Percentiles rank a stretch among this genome's conserved stretches.
Conservation (phyloP, 768 basidiomycete species). For the Melanogaster broomeanus region DNA sequence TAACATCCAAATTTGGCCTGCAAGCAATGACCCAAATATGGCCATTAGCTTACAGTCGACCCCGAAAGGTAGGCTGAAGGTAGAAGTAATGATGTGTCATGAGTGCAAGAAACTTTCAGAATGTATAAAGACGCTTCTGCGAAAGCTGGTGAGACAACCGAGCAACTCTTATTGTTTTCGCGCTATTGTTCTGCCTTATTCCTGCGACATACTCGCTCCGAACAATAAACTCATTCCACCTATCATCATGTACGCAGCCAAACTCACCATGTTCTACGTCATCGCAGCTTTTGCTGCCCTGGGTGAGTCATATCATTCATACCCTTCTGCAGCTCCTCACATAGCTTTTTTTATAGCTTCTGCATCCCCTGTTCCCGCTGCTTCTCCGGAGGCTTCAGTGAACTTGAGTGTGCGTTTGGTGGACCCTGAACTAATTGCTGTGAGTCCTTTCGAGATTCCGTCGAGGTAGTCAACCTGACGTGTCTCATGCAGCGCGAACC, state of each 20-base stretch:
- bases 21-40: conserved; percentile 22
- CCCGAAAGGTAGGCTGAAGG: conserved; percentile 30
- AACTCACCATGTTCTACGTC: conserved; percentile 30
- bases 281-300: conserved; percentile 26
- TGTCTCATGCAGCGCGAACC: conserved; percentile 6
- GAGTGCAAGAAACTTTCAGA: background rate
- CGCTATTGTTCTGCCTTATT: conserved; percentile 2
- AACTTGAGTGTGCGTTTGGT: background rate
- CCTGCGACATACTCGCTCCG: background rate
- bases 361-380: conserved; percentile 28
- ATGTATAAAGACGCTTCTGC: conserved; percentile 26
- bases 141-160: conserved; percentile 12
- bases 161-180: conserved; percentile 33
- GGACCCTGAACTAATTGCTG: conserved; percentile 12
- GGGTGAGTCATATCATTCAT: conserved; percentile 15
- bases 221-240: conserved; percentile 31
- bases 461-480: background rate
- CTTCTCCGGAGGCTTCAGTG: conserved; percentile 8
- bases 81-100: conserved; percentile 2
- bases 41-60: conserved; percentile 18
- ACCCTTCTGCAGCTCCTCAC: background rate
- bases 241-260: conserved; percentile 26
- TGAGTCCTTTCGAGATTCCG: conserved; percentile 6
- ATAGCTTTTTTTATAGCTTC: conserved; percentile 15
- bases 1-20: conserved; percentile 28